These are phyloP conservation scores for Fusarium floridanum DNA, from an alignment of 2,329 filamentous ascomycete species.

Conservation along the genomic window DNA sequence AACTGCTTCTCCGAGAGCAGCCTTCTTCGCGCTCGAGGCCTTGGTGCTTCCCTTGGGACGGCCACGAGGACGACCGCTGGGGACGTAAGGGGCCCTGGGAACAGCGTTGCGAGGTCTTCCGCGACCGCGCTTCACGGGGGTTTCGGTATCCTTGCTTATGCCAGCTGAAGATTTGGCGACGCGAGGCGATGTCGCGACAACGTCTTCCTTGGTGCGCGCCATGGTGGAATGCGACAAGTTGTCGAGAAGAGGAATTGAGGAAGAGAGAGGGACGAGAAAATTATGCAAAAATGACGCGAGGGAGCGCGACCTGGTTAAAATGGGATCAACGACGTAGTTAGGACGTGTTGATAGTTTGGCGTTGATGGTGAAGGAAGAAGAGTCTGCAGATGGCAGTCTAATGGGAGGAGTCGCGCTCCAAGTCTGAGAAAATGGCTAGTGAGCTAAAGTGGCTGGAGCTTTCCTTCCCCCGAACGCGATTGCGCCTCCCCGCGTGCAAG, in stretches of 20 bases:
- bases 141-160: conserved; percentile 56
- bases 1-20: conserved; percentile 23
- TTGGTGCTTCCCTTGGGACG: conserved; percentile 59
- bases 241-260: background rate
- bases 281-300: conserved; percentile 21
- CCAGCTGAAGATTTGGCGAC: conserved; percentile 51
- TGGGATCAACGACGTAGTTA: conserved; percentile 1
- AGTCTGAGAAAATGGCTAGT: conserved; percentile 11
- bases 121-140: conserved; percentile 50
- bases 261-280: conserved; percentile 4
- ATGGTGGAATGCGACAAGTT: conserved; percentile 34
- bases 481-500: conserved; percentile 5
- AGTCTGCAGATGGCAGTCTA: conserved; percentile 11
- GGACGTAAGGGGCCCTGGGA: conserved; percentile 49
- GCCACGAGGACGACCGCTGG: conserved; percentile 62
- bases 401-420: conserved; percentile 14
- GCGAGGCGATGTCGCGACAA: conserved; percentile 35
- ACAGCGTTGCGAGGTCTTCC: conserved; percentile 58
- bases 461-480: conserved; percentile 15
- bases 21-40: conserved; percentile 28
- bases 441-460: conserved; percentile 35
- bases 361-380: conserved; percentile 23
- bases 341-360: conserved; percentile 6
- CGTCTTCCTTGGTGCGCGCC: conserved; percentile 52
- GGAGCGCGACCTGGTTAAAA: conserved; percentile 3